Percentiles rank a stretch among this genome's conserved stretches.
These are phyloP conservation scores for Phytophthora nicotianae DNA, from an alignment of 352 stramenopile genomes.

Conservation along the genomic window DNA sequence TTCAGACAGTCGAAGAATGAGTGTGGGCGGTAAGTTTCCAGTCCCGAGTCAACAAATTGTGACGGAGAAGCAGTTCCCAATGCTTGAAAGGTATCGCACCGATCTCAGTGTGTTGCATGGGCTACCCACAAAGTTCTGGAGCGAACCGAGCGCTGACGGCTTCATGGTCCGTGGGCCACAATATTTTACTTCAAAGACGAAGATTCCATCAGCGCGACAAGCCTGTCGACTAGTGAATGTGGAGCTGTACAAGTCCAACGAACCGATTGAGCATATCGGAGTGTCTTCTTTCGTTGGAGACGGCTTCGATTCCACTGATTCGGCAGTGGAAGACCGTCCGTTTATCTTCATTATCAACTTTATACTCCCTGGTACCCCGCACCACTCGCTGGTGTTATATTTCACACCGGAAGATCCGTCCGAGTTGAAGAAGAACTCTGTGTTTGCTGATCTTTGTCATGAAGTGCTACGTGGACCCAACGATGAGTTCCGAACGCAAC, in stretches of 20 bases:
- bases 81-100: constrained; percentile 70
- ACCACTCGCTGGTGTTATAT: constrained; percentile 80
- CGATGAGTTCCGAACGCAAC: constrained; percentile 74
- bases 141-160: constrained; percentile 64
- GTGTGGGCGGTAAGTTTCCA: constrained; percentile 18
- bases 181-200: constrained; percentile 67
- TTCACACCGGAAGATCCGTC: constrained; percentile 71
- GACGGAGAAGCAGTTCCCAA: constrained; percentile 59
- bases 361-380: constrained; percentile 69
- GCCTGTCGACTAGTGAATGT: constrained; percentile 70
- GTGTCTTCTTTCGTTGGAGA: constrained; percentile 67
- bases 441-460: constrained; percentile 72
- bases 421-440: constrained; percentile 69
- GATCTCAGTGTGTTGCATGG: constrained; percentile 58
- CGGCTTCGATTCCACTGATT: constrained; percentile 33
- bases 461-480: constrained; percentile 62
- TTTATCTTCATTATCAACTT: constrained; percentile 87
- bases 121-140: constrained; percentile 81
- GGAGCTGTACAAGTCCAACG: constrained; percentile 63
- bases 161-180: constrained; percentile 73
- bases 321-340: constrained; percentile 35
- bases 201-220: constrained; percentile 65
- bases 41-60: constrained; percentile 57
- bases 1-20: constrained; percentile 19
- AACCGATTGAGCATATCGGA: constrained; percentile 67